Conservation (phyloP, 805 yeast genomes). For the Metschnikowia cubensis region DNA sequence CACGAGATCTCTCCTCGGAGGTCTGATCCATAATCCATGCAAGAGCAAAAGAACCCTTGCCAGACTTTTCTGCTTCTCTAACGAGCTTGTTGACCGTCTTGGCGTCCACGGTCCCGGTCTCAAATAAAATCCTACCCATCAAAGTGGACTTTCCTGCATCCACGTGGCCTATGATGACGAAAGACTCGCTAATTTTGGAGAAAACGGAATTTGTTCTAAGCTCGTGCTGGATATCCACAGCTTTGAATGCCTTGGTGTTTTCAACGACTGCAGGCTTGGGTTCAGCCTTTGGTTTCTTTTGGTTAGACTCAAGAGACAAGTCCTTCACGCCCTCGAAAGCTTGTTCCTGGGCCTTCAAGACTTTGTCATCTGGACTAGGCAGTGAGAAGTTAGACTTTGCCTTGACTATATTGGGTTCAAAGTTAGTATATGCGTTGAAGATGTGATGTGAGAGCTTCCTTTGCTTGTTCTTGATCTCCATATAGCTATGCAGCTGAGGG, state of each 20-base stretch:
- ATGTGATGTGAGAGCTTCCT: conserved; percentile 14
- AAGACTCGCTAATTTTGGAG: conserved; percentile 56
- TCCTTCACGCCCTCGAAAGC: conserved; percentile 35
- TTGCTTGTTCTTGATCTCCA: conserved; percentile 5
- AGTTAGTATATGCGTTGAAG: conserved; percentile 41
- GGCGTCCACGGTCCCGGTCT: conserved; percentile 61
- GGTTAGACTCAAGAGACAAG: conserved; percentile 20
- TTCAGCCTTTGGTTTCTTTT: conserved; percentile 9
- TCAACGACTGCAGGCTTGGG: conserved; percentile 14
- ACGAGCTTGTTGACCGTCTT: conserved; percentile 59
- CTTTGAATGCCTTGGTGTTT: conserved; percentile 40
- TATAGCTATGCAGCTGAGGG: not conserved
- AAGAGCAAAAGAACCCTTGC: conserved; percentile 75
- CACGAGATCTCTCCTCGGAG: conserved; percentile 66
- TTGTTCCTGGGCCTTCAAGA: conserved; percentile 53
- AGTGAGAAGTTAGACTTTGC: conserved; percentile 52
- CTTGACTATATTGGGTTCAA: conserved; percentile 33
- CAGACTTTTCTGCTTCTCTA: conserved; percentile 60
- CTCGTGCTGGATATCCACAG: conserved; percentile 41
- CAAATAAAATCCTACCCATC: conserved; percentile 69
- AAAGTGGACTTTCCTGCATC: conserved; percentile 84
- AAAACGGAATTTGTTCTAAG: conserved; percentile 28
- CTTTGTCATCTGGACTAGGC: conserved; percentile 82
- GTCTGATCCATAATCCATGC: conserved; percentile 89
- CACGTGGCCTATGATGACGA: conserved; percentile 81